These are phyloP conservation scores for Phytophthora palmivora DNA, from an alignment of 352 stramenopile species.

Conservation along the genomic window DNA sequence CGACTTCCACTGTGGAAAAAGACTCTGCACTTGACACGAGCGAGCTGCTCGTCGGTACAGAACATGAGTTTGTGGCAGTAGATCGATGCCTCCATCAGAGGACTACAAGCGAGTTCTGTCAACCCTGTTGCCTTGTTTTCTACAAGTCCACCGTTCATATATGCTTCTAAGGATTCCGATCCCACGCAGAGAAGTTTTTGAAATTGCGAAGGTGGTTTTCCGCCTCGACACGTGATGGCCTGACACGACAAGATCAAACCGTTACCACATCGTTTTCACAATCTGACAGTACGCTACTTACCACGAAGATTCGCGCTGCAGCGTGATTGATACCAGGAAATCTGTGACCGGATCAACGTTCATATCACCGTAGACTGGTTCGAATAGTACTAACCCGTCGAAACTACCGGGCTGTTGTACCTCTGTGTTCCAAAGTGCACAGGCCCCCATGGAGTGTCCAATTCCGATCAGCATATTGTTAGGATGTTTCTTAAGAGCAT, in stretches of 20 bases:
- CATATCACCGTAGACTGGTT: constrained; percentile 35
- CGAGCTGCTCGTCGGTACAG: constrained; percentile 30
- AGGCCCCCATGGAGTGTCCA: constrained; percentile 46
- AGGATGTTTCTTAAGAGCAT: constrained; percentile 21
- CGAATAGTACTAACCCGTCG: constrained; percentile 43
- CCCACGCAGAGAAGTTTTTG: constrained; percentile 35
- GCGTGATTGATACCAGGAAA: constrained; percentile 32
- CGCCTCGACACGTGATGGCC: constrained; percentile 30
- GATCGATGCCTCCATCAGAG: constrained; percentile 38
- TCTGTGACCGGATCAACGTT: constrained; percentile 22
- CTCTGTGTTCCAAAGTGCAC: constrained; percentile 41
- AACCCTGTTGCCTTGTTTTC: constrained; percentile 20
- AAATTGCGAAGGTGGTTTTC: constrained; percentile 31
- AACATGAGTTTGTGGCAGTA: constrained; percentile 38
- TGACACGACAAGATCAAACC: constrained; percentile 2
- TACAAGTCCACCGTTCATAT: constrained; percentile 27
- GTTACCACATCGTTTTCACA: neutral
- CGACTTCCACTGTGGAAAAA: constrained; percentile 26
- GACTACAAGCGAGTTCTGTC: constrained; percentile 37
- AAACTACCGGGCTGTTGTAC: constrained; percentile 39
- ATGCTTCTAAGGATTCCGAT: constrained; percentile 34
- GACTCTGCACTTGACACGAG: constrained; percentile 17
- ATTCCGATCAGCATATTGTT: constrained; percentile 39
- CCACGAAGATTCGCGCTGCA: constrained; percentile 24
- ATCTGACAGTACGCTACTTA: neutral